Evolutionary conservation across 257 asterid species (phyloP), one percentile per base, ranked within the genome.

Genomic region (Solanum habrochaites): DNA sequence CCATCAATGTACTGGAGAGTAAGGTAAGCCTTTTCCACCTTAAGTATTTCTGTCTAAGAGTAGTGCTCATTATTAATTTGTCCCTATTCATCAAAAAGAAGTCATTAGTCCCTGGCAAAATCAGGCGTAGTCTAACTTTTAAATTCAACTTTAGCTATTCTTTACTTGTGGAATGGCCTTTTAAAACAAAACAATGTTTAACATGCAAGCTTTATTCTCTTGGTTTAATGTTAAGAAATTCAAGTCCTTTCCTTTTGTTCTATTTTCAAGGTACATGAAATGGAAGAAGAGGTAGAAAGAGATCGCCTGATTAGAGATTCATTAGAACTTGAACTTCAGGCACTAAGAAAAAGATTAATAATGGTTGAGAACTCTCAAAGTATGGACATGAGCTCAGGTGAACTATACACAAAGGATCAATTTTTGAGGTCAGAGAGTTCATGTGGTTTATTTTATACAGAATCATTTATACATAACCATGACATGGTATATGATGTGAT

Each of bases 1-100:
- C 99, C 89, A 91, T 96, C 88, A 91, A 93, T 90, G 97, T 96
- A 82, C 90, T 96, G 90, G 99, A 96, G 92, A 94, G 87, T 88
- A 96, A 94, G 93, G 99, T 96, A 92, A 86, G 9, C 82, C 49
- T 39, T 72, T n/a, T 71, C 42, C 69, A 82, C 77, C n/a, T 32
- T 62, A 16, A 45, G 47, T 70, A n/a, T 67, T 37, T 37, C 43
- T 23, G 83, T 42, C 37, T 29, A 2, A 2, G 43, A 16, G 29
- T 47, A 25, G 25, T 80, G 66, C 11, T 27, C 9, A 78, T 6
- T 78, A 16, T 77, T 16, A 56, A 78, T 45, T 45, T 29, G 83
- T 45, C 25, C 83, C 83, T 43, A 20, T 35, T 35, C 80, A 31
- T 32, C 21, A 70, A 70, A 70, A 23, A 75, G 0, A 42, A 42